phyloP scores from a whole-genome alignment of 352 stramenopile species.

The Phytophthora aleatoria region DNA sequence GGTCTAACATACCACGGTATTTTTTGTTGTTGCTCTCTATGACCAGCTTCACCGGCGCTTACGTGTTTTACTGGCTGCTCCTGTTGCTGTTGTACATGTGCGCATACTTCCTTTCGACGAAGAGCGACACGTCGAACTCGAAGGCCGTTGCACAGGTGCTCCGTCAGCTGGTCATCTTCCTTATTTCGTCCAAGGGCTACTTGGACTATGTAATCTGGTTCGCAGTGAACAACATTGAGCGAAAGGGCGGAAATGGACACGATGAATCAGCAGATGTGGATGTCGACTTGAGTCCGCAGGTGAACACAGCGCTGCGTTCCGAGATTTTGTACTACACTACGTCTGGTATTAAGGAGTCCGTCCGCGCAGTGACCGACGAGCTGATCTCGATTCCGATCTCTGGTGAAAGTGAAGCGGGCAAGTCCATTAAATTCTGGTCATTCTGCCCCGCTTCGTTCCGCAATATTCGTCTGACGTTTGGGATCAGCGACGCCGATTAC shows the following conservation, averaged over 20 bases:
- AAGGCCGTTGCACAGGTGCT: conserved; percentile 73
- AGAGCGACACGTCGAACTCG: conserved; percentile 62
- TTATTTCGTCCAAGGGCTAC: conserved; percentile 86
- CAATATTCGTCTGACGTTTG: conserved; percentile 82
- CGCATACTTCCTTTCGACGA: conserved; percentile 87
- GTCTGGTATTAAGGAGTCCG: conserved; percentile 87
- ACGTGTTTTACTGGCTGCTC: conserved; percentile 91
- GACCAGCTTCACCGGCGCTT: conserved; percentile 79
- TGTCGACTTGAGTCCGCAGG: conserved; percentile 85
- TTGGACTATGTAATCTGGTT: conserved; percentile 92
- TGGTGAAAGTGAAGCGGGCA: conserved; percentile 73
- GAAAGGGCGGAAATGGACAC: conserved; percentile 47
- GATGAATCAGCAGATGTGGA: conserved; percentile 81
- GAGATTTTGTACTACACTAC: conserved; percentile 93
- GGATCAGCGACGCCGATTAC: conserved; percentile 85
- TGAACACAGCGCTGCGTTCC: conserved; percentile 87
- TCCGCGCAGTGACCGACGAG: conserved; percentile 75
- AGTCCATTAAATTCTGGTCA: conserved; percentile 89
- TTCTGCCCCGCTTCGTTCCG: conserved; percentile 87
- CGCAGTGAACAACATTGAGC: conserved; percentile 88
- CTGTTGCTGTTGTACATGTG: conserved; percentile 89
- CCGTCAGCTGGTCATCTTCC: conserved; percentile 81
- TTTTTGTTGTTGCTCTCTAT: conserved; percentile 6
- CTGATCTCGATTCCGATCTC: conserved; percentile 83
- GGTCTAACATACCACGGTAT: conserved; percentile 6